A percentile compares a stretch with the other conserved stretches of the same genome.
Evolutionary conservation across 352 stramenopile species (phyloP).

Genomic region (Globisporangium acanthophoron): DNA sequence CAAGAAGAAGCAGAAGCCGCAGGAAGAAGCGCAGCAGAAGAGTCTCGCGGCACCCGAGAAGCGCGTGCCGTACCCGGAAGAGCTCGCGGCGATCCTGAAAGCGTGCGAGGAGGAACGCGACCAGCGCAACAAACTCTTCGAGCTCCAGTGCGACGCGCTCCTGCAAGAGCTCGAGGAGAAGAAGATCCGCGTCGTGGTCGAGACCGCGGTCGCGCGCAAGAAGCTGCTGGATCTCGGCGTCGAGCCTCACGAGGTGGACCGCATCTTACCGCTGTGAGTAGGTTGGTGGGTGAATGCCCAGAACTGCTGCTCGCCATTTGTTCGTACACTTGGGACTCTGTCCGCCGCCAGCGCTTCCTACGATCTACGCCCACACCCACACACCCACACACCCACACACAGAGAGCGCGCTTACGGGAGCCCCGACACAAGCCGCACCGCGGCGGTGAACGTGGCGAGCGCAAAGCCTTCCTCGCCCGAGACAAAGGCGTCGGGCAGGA

Average conservation of each 20-base stretch:
- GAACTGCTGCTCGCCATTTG: neutral
- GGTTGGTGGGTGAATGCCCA: neutral
- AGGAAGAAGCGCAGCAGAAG: neutral
- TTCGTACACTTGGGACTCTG: neutral
- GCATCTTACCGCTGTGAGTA: slow-evolving; percentile 14
- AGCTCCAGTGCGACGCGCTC: slow-evolving; percentile 16
- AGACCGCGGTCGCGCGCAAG: slow-evolving; percentile 31
- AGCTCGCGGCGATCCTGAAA: slow-evolving; percentile 11
- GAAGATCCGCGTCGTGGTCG: slow-evolving; percentile 16
- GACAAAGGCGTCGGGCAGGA: slow-evolving; percentile 23
- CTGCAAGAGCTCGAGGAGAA: slow-evolving; percentile 17
- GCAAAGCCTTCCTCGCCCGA: slow-evolving; percentile 45
- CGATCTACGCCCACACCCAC: neutral
- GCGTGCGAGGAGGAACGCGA: slow-evolving; percentile 14
- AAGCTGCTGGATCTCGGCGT: slow-evolving; percentile 33
- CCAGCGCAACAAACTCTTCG: slow-evolving; percentile 14
- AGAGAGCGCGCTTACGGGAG: slow-evolving; percentile 13
- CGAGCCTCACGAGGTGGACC: slow-evolving; percentile 13
- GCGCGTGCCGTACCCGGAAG: neutral
- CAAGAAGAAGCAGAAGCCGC: slow-evolving; percentile 3
- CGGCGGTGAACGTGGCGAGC: slow-evolving; percentile 38
- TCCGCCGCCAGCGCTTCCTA: neutral
- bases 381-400: neutral
- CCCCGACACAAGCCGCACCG: slow-evolving; percentile 35
- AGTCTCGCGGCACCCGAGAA: neutral